Conservation (phyloP, 2,329 filamentous ascomycete genomes). For the Hypoxylon sp. region DNA sequence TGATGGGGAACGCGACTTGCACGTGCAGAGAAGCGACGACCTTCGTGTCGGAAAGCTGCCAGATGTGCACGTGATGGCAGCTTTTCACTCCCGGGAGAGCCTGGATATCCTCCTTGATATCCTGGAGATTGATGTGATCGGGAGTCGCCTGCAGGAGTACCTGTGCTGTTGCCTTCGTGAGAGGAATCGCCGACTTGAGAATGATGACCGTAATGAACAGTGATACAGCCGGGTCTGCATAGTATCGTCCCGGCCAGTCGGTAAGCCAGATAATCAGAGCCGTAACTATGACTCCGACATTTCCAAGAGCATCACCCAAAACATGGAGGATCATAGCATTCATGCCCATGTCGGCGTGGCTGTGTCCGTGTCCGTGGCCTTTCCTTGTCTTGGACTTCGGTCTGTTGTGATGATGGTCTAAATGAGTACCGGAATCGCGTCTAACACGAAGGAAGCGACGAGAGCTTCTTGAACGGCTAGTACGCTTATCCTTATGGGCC, state of each 20-base stretch:
- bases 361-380: constrained; percentile 77
- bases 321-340: constrained; percentile 83
- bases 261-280: constrained; percentile 94
- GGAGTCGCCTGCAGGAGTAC: constrained; percentile 96
- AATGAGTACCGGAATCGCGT: constrained; percentile 72
- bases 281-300: constrained; percentile 86
- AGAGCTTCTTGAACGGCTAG: constrained; percentile 43
- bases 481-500: constrained; percentile 52
- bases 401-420: constrained; percentile 84
- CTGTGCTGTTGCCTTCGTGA: constrained; percentile 84
- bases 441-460: constrained; percentile 54
- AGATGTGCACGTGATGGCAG: constrained; percentile 97
- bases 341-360: constrained; percentile 95
- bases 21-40: constrained; percentile 94
- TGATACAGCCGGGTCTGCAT: constrained; percentile 92
- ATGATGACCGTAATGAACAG: constrained; percentile 91
- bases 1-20: constrained; percentile 90
- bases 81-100: constrained; percentile 86
- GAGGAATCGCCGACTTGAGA: constrained; percentile 80
- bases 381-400: constrained; percentile 66
- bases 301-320: constrained; percentile 87
- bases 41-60: constrained; percentile 97
- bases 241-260: constrained; percentile 83
- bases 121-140: constrained; percentile 86
- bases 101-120: constrained; percentile 94